Evolutionary conservation across 2,329 filamentous ascomycete species (phyloP).

Genomic region (Davidsoniella neocaledoniae): DNA sequence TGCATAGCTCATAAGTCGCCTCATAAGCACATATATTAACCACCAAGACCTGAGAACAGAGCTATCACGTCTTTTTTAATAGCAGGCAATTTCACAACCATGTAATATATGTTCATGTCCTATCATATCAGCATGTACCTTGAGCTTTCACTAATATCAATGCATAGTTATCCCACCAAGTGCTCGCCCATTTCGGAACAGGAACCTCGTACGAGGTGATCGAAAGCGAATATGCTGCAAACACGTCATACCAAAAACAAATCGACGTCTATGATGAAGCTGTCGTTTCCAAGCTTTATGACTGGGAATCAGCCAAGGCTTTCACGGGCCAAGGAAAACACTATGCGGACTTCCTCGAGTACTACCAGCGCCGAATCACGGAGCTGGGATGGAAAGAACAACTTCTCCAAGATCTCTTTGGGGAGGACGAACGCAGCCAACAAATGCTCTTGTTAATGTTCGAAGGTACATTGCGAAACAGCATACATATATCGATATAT

Average conservation of each 20-base stretch:
- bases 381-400: conserved; percentile 40
- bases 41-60: conserved; percentile 16
- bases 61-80: conserved; percentile 72
- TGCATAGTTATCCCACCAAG: conserved; percentile 47
- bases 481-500: neutral
- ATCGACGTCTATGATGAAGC: conserved; percentile 28
- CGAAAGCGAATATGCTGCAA: conserved; percentile 45
- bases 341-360: conserved; percentile 60
- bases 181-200: conserved; percentile 62
- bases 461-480: conserved; percentile 28
- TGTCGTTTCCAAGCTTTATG: conserved; percentile 37
- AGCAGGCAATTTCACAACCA: conserved; percentile 64
- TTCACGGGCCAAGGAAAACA: conserved; percentile 44
- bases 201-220: conserved; percentile 46
- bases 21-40: neutral
- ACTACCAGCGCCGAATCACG: conserved; percentile 60
- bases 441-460: conserved; percentile 54
- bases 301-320: conserved; percentile 35
- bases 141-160: conserved; percentile 9
- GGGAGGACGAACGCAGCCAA: conserved; percentile 44
- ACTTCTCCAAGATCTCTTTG: conserved; percentile 52
- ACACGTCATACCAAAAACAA: conserved; percentile 49
- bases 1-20: neutral
- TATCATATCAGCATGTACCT: neutral
- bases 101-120: conserved; percentile 22